These are phyloP conservation scores for Wallemia mellicola DNA, from an alignment of 1,284 basidiomycete genomes.

Conservation along the genomic window DNA sequence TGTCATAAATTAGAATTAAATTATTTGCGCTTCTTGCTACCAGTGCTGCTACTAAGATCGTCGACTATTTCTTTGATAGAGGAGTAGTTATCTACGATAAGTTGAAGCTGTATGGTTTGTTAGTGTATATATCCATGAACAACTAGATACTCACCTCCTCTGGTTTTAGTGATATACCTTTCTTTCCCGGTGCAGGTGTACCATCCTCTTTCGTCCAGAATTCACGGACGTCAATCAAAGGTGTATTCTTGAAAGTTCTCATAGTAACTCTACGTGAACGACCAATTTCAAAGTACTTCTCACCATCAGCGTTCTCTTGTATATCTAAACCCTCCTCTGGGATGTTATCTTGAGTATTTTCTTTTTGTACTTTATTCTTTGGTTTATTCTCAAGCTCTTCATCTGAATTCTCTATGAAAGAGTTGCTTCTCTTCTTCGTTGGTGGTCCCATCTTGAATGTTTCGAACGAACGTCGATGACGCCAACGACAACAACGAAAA, in stretches of 20 bases:
- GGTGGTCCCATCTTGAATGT: neutral
- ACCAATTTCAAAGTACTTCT: neutral
- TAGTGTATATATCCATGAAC: neutral
- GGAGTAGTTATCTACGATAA: neutral
- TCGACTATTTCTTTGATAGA: neutral
- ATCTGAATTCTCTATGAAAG: neutral
- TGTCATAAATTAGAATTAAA: too few species aligned
- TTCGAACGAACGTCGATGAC: neutral
- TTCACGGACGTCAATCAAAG: neutral
- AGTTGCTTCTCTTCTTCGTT: neutral
- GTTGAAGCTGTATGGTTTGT: neutral
- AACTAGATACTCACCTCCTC: neutral
- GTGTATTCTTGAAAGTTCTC: neutral
- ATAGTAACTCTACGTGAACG: neutral
- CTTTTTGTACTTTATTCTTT: neutral
- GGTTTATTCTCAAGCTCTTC: neutral
- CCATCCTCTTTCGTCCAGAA: neutral
- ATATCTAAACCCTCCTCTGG: neutral
- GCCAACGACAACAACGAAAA: neutral
- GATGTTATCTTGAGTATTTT: neutral
- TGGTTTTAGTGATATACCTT: neutral
- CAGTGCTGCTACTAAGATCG: neutral
- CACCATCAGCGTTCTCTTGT: neutral
- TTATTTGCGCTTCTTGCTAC: neutral
- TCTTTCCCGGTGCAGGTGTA: neutral